Percentiles rank a stretch among this genome's conserved stretches.
Evolutionary conservation across 2,329 filamentous ascomycete species (phyloP).

Genomic region (Colletotrichum coccodes): DNA sequence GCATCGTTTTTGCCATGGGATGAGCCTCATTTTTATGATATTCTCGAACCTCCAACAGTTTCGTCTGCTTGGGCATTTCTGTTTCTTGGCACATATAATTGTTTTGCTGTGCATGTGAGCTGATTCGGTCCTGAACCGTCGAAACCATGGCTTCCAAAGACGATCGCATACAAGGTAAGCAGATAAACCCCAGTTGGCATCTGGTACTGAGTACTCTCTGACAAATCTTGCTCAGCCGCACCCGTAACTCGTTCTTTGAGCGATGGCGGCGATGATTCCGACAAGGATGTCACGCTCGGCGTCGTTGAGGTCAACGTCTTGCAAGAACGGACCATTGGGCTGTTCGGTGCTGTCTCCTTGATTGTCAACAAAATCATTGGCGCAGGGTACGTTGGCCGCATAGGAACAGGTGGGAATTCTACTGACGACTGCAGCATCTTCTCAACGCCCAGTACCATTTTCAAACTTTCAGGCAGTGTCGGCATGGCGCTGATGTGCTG

Average conservation of each 20-base stretch:
- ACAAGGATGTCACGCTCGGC: constrained; percentile 14
- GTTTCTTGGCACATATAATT: too few relatives aligned
- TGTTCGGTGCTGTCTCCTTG: constrained; percentile 37
- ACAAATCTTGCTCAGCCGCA: neutral
- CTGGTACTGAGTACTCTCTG: neutral
- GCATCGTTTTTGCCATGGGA: neutral
- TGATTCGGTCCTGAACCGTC: neutral
- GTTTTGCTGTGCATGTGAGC: too few relatives aligned
- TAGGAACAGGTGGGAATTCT: too few relatives aligned
- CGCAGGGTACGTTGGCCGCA: constrained; percentile 32
- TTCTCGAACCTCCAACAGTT: neutral
- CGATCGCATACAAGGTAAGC: constrained; percentile 8
- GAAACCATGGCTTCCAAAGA: neutral
- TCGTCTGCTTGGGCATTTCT: neutral
- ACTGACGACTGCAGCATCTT: constrained; percentile 34
- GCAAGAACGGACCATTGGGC: constrained; percentile 35
- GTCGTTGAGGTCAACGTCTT: constrained; percentile 24
- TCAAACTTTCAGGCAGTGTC: constrained; percentile 36
- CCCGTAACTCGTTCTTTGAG: neutral
- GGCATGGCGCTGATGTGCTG: constrained; percentile 39
- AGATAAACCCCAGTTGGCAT: constrained; percentile 24
- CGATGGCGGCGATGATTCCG: constrained; percentile 2
- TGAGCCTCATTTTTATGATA: neutral
- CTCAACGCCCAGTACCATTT: constrained; percentile 36
- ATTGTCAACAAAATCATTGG: constrained; percentile 39